phyloP scores from a whole-genome alignment of 306 rosid genomes.

The Quercus parvula region DNA sequence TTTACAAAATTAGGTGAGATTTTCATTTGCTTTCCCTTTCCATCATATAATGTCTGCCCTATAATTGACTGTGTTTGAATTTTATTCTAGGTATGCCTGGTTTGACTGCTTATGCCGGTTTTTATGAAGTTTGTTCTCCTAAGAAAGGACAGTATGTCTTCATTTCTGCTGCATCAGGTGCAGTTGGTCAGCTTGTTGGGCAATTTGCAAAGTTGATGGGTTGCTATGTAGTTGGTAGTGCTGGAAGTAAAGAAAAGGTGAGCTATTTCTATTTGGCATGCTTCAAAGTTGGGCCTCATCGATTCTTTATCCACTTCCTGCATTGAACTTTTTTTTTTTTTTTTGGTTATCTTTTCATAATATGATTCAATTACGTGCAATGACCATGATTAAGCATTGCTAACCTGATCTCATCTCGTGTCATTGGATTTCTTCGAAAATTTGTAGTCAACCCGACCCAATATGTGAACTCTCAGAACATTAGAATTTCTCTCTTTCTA shows the following conservation, averaged over 20 bases:
- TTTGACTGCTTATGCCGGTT: constrained; percentile 36
- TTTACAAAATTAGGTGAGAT: no score
- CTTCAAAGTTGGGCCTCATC: neutral
- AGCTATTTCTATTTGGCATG: neutral
- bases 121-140: constrained; percentile 28
- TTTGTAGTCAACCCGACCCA: neutral
- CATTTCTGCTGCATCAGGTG: constrained; percentile 35
- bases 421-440: neutral
- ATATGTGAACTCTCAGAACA: neutral
- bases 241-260: neutral
- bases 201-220: constrained; percentile 15
- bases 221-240: neutral
- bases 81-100: constrained; percentile 27
- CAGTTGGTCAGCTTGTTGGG: constrained; percentile 37
- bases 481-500: neutral
- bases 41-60: no score
- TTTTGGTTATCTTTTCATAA: neutral
- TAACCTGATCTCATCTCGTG: neutral
- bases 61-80: neutral
- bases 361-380: neutral
- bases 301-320: neutral
- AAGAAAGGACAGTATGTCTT: constrained; percentile 35
- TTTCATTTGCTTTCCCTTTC: neutral
- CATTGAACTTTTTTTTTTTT: no score
- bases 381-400: neutral